These are phyloP conservation scores for Phialocephala sp. DNA, from an alignment of 2,329 filamentous ascomycete genomes.

Conservation along the genomic window DNA sequence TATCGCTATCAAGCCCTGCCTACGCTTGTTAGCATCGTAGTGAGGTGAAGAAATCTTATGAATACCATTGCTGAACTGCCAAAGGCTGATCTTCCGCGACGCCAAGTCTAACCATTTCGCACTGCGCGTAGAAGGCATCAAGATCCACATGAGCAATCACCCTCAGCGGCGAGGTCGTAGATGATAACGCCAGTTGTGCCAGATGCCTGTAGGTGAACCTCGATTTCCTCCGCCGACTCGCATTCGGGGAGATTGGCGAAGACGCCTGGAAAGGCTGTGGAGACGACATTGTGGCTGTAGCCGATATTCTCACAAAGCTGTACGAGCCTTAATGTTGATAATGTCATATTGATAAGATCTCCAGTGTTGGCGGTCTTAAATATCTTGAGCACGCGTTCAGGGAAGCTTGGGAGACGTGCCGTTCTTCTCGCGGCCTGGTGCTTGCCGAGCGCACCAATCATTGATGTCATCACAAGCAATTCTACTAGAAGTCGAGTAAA, in stretches of 20 bases:
- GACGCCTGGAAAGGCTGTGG: slow-evolving; percentile 53
- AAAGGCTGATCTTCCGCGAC: slow-evolving; percentile 78
- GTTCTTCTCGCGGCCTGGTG: background rate
- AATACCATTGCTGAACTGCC: slow-evolving; percentile 89
- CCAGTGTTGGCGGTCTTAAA: background rate
- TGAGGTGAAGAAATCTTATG: background rate
- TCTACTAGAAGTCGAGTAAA: background rate
- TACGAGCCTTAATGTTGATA: background rate
- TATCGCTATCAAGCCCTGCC: slow-evolving; percentile 92
- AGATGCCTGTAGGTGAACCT: slow-evolving; percentile 87
- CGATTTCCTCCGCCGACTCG: slow-evolving; percentile 53
- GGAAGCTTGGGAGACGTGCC: slow-evolving; percentile 1
- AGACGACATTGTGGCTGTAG: slow-evolving; percentile 48
- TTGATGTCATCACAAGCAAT: background rate
- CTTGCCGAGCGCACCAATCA: slow-evolving; percentile 6
- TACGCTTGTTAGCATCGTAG: slow-evolving; percentile 40
- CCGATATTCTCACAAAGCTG: background rate
- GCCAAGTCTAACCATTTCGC: slow-evolving; percentile 87
- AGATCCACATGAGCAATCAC: slow-evolving; percentile 92
- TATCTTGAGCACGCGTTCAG: background rate
- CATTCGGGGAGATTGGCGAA: slow-evolving; percentile 47
- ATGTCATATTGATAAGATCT: background rate
- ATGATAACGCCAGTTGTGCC: slow-evolving; percentile 73
- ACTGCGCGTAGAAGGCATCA: slow-evolving; percentile 97
- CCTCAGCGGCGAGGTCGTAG: slow-evolving; percentile 76